Base-by-base conservation (phyloP, 2,329 filamentous ascomycete genomes). In the Westerdykella aurantiaca region DNA sequence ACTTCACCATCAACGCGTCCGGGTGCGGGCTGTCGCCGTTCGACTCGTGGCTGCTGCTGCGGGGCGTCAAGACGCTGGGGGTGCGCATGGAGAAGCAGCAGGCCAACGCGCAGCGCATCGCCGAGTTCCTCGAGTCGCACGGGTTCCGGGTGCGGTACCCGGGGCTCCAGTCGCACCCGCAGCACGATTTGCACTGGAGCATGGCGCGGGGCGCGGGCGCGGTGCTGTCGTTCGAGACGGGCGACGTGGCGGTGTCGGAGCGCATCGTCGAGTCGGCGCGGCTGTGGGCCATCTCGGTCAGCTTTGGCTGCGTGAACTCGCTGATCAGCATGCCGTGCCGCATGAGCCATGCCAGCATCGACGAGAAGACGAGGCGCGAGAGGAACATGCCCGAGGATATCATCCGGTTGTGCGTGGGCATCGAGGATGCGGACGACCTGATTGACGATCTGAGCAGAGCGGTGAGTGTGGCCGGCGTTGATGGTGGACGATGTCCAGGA, bases 31-130 rank as follows among this genome's bases (percentile, higher is more conserved):
- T 98, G 6, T 86, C 89, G 2, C 93, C 94, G 4, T 95, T 97
- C 63, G 93, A 98, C 69, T 91, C 88, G 0, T 98, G 94, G 79
- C 78, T 98, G 31, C 81, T 98, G 33, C 88, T 98, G 77, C 82
- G 93, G 45, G 93, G 93, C 14, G 82, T 98, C 67, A 98, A 98
- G 75, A 98, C 93, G 0, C 77, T 98, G 6, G 90, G 90, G 49
- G 93, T 98, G 43, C 89, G 93, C 59, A 96, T 98, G 90, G 93
- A 98, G 66, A 95, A 95, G 74, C 94, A 98, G 69, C 93, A 98
- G 69, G 73, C 83, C 45, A 98, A 95, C 59, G 89, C 94, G 0
- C 86, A 93, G 71, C 77, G 79, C 42, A 95, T 98, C 59, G 93
- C 91, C 38, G 82, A 88, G 60, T 98, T 95, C 66, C 83, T 98